Base-by-base conservation (phyloP, 495 filamentous ascomycete species). In the Venustampulla echinocandica region DNA sequence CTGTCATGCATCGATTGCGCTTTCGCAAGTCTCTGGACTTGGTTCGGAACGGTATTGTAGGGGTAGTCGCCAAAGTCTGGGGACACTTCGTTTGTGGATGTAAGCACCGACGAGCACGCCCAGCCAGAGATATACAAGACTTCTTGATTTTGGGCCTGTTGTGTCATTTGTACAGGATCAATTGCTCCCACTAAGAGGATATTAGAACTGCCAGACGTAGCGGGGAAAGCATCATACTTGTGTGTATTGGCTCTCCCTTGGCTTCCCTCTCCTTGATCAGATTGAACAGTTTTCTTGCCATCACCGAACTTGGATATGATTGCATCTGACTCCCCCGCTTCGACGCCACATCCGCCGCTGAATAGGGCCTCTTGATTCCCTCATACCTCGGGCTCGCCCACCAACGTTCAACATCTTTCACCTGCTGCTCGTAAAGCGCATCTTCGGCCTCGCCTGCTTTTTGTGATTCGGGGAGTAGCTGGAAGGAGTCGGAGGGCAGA, bases 61-160 rank as follows among this genome's bases (percentile, higher is more conserved):
- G 92, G 92, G 64, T 98, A 98, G 61, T 98, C 92, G 49, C 92
- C 92, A 61, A 98, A 93, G 61, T 98, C 92, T 4, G 92, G 82
- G 1, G 87, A 94, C 3, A 98, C 92, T 62, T 98, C 92, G 66
- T 98, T 96, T 18, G 92, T 96, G 1, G 77, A 82, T 0, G 93
- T 97, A 18, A 98, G 70, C 10, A 95, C 74, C 4, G 87, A 88
- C 0, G 88, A 95, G 66, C 93, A 97, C 2, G 93, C 92, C 92
- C 92, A 98, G 34, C 92, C 92, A 7, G 87, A 94, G 25, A 98
- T 74, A 65, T 98, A 98, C 14, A 98, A 74, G 4, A 95, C 83
- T 64, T 98, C 93, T 62, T 97, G 92, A 64, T 96, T 84, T 1
- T 84, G 77, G 19, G 92, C 93, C 69, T 97, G 93, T 65, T 98